Percentiles rank a stretch among this genome's conserved stretches.
These are phyloP conservation scores for Lentithecium fluviatile DNA, from an alignment of 495 filamentous ascomycete species.

Conservation along the genomic window DNA sequence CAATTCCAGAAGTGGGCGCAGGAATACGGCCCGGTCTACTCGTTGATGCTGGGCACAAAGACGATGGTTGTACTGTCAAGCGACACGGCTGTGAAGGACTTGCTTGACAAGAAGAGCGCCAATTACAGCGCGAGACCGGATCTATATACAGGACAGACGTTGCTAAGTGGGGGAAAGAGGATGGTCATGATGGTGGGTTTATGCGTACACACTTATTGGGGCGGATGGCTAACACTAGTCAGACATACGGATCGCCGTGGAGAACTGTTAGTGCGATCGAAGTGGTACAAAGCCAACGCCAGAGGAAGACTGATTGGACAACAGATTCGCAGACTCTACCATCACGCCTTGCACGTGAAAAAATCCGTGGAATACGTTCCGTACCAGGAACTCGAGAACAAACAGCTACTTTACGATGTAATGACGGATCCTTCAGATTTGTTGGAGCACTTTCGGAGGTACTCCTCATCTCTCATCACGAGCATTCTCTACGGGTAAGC, in stretches of 20 bases:
- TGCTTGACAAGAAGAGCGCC: constrained; percentile 40
- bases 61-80: constrained; percentile 37
- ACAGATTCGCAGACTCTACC: neutral
- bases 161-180: constrained; percentile 11
- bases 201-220: too few relatives aligned
- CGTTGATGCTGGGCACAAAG: constrained; percentile 35
- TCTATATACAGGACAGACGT: constrained; percentile 12
- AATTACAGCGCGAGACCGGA: constrained; percentile 40
- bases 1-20: constrained; percentile 46
- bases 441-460: neutral
- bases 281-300: too few relatives aligned
- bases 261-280: too few relatives aligned
- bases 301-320: neutral
- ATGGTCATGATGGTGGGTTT: constrained; percentile 26
- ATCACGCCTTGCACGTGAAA: neutral
- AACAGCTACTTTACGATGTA: neutral
- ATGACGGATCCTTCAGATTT: neutral
- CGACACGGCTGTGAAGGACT: constrained; percentile 42
- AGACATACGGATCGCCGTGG: too few relatives aligned
- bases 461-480: too few relatives aligned
- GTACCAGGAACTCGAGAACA: neutral
- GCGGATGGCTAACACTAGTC: too few relatives aligned
- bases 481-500: too few relatives aligned
- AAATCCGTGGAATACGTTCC: neutral
- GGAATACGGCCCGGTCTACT: constrained; percentile 45